These are phyloP conservation scores for Sungouiozyma intestinalis DNA, from an alignment of 805 yeast genomes.

Conservation along the genomic window DNA sequence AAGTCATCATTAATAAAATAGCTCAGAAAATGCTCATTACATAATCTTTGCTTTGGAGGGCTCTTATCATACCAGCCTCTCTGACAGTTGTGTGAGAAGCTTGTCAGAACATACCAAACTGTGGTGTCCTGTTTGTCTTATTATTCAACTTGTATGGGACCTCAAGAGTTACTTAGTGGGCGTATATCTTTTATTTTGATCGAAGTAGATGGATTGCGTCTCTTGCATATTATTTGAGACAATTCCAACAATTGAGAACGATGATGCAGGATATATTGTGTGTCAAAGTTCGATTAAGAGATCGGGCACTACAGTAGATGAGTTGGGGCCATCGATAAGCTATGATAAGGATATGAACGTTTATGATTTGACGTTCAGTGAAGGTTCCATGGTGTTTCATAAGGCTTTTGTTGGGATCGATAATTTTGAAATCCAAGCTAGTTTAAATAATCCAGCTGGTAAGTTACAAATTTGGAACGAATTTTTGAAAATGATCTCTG, in stretches of 20 bases:
- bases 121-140: too few species aligned
- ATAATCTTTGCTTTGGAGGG: too few species aligned
- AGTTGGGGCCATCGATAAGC: neutral
- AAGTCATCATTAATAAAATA: too few species aligned
- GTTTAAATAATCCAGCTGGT: neutral
- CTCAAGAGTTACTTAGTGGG: too few species aligned
- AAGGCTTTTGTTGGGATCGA: slow-evolving; percentile 1
- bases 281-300: neutral
- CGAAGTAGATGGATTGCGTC: slow-evolving; percentile 9
- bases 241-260: neutral
- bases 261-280: neutral
- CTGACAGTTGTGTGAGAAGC: too few species aligned
- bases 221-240: slow-evolving; percentile 12
- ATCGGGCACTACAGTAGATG: neutral
- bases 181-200: too few species aligned
- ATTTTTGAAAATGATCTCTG: slow-evolving; percentile 13
- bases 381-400: neutral
- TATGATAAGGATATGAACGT: neutral
- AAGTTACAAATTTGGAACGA: slow-evolving; percentile 17
- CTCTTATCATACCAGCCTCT: too few species aligned
- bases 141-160: too few species aligned
- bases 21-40: too few species aligned
- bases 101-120: too few species aligned
- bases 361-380: neutral
- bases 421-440: slow-evolving; percentile 9